These are phyloP conservation scores for Candida oleophila DNA, from an alignment of 805 yeast species.

Conservation along the genomic window DNA sequence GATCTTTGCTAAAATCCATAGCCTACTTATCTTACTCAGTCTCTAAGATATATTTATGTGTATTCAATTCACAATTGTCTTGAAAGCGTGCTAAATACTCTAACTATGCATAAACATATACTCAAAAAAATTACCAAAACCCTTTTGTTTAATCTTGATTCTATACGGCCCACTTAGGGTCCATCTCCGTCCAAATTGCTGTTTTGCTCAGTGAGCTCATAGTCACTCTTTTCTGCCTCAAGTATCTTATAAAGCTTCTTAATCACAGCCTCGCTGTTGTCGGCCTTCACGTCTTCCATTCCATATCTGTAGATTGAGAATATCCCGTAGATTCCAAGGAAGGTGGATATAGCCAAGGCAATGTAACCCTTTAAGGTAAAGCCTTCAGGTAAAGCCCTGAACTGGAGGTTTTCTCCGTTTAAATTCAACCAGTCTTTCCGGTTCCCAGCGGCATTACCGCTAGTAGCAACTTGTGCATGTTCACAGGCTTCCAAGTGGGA, in stretches of 20 bases:
- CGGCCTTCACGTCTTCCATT: conserved; percentile 56
- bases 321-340: conserved; percentile 60
- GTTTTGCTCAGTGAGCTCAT: neutral
- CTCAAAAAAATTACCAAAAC: no score
- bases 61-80: no score
- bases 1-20: no score
- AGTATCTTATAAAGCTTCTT: conserved; percentile 30
- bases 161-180: no score
- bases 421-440: conserved; percentile 53
- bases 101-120: no score
- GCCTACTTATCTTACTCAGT: no score
- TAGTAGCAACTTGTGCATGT: conserved; percentile 41
- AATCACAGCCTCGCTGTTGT: conserved; percentile 46
- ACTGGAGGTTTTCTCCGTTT: conserved; percentile 60
- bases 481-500: conserved; percentile 53
- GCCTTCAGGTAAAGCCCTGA: conserved; percentile 63
- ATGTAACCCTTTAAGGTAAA: conserved; percentile 70
- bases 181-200: no score
- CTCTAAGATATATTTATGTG: no score
- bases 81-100: no score
- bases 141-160: no score
- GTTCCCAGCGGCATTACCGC: conserved; percentile 71
- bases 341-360: conserved; percentile 55
- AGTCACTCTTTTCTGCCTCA: conserved; percentile 16
- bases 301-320: conserved; percentile 62